These are phyloP conservation scores for Pseudogymnoascus sp. DNA, from an alignment of 2,329 filamentous ascomycete genomes.

Conservation along the genomic window DNA sequence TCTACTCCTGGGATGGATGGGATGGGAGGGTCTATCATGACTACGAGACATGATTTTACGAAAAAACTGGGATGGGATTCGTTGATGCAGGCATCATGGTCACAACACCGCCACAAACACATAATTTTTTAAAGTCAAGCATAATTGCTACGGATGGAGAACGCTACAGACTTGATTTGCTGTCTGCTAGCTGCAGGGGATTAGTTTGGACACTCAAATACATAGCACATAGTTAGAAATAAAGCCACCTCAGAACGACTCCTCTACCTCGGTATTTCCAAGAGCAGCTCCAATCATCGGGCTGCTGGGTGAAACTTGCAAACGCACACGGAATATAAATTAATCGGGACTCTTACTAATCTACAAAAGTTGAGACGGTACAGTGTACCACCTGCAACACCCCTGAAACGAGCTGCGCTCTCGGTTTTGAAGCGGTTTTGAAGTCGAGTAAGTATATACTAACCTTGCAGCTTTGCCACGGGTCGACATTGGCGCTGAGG, in stretches of 20 bases:
- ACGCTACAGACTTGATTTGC: neutral
- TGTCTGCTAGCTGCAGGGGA: neutral
- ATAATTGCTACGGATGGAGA: neutral
- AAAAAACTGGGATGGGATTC: neutral
- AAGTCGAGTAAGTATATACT: neutral
- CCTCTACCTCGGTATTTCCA: neutral
- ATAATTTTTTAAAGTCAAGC: conserved; percentile 3
- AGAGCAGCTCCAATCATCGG: neutral
- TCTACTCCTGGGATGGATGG: neutral
- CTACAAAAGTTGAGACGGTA: neutral
- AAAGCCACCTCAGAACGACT: neutral
- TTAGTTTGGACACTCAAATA: neutral
- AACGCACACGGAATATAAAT: neutral
- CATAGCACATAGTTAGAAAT: conserved; percentile 3
- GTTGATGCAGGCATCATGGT: neutral
- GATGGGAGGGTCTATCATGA: neutral
- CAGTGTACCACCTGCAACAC: neutral
- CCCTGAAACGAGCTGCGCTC: neutral
- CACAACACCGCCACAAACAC: neutral
- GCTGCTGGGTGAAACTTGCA: neutral
- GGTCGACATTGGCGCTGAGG: neutral
- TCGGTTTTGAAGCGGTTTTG: conserved; percentile 2
- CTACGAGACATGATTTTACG: neutral
- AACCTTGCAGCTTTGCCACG: neutral
- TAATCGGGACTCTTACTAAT: neutral